phyloP scores from a whole-genome alignment of 305 asterid genomes.

The Fraxinus latifolia region DNA sequence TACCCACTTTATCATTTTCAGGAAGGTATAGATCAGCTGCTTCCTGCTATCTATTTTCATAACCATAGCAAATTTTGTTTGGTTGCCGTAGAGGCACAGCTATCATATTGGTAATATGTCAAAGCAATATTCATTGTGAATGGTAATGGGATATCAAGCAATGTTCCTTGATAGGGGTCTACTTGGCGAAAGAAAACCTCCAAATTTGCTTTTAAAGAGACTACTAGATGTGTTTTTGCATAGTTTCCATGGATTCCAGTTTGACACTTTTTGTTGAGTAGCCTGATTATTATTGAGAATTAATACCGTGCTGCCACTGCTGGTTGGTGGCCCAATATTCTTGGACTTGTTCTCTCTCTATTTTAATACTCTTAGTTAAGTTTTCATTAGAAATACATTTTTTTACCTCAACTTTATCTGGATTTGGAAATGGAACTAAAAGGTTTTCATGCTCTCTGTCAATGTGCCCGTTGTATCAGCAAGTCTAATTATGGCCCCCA shows the following conservation, averaged over 20 bases:
- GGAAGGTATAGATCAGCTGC: background rate
- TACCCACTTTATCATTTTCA: background rate
- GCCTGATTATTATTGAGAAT: background rate
- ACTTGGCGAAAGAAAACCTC: background rate
- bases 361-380: background rate
- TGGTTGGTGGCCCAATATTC: background rate
- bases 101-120: background rate
- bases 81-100: background rate
- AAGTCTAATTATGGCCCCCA: background rate
- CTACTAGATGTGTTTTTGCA: background rate
- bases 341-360: background rate
- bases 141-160: background rate
- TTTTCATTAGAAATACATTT: background rate
- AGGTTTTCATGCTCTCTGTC: background rate
- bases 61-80: background rate
- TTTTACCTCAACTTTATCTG: background rate
- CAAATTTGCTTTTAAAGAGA: background rate
- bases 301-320: background rate
- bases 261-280: background rate
- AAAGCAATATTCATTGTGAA: background rate
- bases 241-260: background rate
- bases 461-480: background rate
- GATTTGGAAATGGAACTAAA: background rate
- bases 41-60: background rate
- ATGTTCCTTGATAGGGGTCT: slow-evolving; percentile 1